A percentile compares a stretch with the other conserved stretches of the same genome.
phyloP scores from a whole-genome alignment of 2,329 filamentous ascomycete species.

The Nigrospora osmanthi region DNA sequence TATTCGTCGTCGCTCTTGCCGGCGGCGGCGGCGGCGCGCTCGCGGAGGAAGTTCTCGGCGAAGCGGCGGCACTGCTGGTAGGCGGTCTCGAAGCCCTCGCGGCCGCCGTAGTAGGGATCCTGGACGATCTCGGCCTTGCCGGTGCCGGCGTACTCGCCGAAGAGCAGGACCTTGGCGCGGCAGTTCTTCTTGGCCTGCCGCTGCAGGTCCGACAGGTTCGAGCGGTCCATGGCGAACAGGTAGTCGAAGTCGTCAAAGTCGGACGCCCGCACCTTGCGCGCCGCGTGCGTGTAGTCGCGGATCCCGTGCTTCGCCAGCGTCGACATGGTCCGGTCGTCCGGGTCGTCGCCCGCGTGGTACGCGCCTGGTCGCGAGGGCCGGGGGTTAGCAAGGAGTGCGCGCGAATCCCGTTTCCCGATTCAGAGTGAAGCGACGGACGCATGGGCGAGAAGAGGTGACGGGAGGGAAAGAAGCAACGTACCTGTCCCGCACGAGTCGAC shows the following conservation, averaged over 20 bases:
- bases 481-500: conserved; percentile 88
- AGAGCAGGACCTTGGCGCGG: conserved; percentile 66
- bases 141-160: conserved; percentile 71
- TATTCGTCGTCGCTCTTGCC: too few relatives aligned
- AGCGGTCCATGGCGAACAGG: conserved; percentile 87
- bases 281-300: conserved; percentile 66
- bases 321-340: conserved; percentile 77
- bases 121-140: conserved; percentile 62
- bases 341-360: conserved; percentile 71
- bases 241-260: conserved; percentile 89
- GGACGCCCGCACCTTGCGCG: conserved; percentile 61
- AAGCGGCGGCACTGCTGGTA: conserved; percentile 79
- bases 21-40: conserved; percentile 16
- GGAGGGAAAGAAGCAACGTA: conserved; percentile 14
- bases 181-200: conserved; percentile 46
- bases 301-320: conserved; percentile 72
- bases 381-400: background rate
- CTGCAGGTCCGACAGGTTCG: conserved; percentile 67
- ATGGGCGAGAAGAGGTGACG: background rate
- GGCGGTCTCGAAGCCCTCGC: conserved; percentile 73
- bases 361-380: conserved; percentile 40
- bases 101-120: conserved; percentile 91
- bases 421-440: background rate
- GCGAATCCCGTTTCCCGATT: background rate
- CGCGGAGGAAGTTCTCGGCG: conserved; percentile 64